phyloP scores from a whole-genome alignment of 176 grass and related monocot genomes.

The Avena sativa region DNA sequence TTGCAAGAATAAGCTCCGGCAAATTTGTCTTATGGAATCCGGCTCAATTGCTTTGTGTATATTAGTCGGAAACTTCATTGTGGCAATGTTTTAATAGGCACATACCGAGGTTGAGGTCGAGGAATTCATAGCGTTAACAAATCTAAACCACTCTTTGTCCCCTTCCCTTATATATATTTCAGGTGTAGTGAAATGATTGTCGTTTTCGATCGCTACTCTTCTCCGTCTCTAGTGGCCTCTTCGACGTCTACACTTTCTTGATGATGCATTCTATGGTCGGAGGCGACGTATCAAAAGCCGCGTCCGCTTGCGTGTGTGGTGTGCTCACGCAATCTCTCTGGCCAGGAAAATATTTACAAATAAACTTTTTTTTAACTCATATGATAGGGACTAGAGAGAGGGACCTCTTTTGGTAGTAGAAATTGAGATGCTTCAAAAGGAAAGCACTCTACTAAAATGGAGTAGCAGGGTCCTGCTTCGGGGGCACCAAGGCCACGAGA shows the following conservation, averaged over 20 bases:
- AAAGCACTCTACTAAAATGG: neutral
- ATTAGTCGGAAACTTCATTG: neutral
- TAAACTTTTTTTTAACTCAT: neutral
- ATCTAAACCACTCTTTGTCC: neutral
- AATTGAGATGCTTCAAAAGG: neutral
- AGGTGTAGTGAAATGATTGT: neutral
- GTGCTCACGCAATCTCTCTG: neutral
- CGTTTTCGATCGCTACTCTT: neutral
- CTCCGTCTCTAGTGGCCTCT: neutral
- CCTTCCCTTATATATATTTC: neutral
- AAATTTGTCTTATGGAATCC: neutral
- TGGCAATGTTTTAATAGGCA: neutral
- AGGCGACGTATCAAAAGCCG: neutral
- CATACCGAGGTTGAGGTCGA: neutral
- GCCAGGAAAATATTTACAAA: neutral
- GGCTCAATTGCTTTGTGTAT: neutral
- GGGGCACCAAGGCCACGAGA: neutral
- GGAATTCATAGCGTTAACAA: neutral
- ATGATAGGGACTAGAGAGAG: neutral
- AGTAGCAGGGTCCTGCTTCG: neutral
- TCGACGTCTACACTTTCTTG: neutral
- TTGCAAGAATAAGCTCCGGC: neutral
- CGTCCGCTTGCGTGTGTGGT: neutral
- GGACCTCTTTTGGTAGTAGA: neutral
- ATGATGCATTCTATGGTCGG: neutral